Base-by-base conservation (phyloP, 2,329 filamentous ascomycete species). In the Didymella segeticola region DNA sequence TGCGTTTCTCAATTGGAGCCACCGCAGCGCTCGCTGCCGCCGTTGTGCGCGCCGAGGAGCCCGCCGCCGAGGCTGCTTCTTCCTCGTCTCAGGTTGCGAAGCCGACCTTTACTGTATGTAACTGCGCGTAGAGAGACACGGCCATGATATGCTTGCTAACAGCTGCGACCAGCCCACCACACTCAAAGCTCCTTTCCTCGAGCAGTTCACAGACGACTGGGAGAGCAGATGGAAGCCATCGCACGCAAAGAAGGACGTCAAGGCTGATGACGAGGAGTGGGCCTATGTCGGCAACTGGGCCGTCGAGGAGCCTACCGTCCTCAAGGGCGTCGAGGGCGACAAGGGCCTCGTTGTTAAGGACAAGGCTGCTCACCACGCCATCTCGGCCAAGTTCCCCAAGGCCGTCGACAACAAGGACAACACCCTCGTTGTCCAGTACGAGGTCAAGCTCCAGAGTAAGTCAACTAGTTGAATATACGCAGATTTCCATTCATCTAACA, bases 321-420 rank as follows among this genome's bases (percentile, higher is more conserved):
- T 90, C 78, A 96, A 95, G 83, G 95, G 92, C 69, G 95, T 97
- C 68, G 88, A 92, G 70, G 92, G 91, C 61, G 93, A 98, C 80
- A 96, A 96, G 83, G 95, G 93, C 78, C 87, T 99, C 68, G 93
- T 99, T 61, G 86, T 98, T 79, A 99, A 99, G 89, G 96, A 98
- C 82, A 85, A 90, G 63, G 95, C 95, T 65, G 95, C 95, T 69
- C 95, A 99, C 82, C 95, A 99, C 80, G 95, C 95, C 82, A 99
- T 99, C 78, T 99, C 95, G 43, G 91, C 95, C 81, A 98, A 98
- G 80, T 98, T 99, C 83, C 87, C 90, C 76, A 92, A 96, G 84
- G 89, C 90, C 80, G 90, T 99, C 73, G 89, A 97, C 80, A 95
- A 96, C 86, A 98, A 93, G 86, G 92, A 85, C 80, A 96, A 99